Evolutionary conservation across 148 eudicot genomes (phyloP), one percentile per base, ranked within the genome.

Genomic region (Camellia lanceoleosa): DNA sequence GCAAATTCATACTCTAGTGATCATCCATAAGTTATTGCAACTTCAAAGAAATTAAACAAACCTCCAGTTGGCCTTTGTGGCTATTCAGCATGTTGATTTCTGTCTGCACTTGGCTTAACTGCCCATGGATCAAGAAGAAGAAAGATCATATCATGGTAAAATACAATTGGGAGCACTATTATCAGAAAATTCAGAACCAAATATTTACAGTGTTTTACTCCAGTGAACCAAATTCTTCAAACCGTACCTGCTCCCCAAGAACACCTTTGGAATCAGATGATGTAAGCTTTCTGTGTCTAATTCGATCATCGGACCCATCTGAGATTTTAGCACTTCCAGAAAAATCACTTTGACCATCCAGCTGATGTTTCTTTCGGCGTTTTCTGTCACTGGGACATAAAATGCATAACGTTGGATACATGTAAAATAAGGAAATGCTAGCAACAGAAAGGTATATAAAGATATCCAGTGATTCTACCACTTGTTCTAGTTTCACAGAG

Each of bases 21-120:
- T 23, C 60, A 60, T 10, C 59, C 51, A 61, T 10, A 77, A 41
- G 44, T 44, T 4, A 56, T 38, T 42, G 71, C 16, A 64, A 77
- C 18, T 20, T 12, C 60, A 66, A 66, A 63, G 47, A 76, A 80
- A 11, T 42, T 6, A 81, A 83, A 87, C 93, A 23, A 80, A 93
- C 99, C 98, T 92, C 85, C 44, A 92, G 86, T 80, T 89, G 80
- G 7, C 71, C 68, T 83, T 88, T 95, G 80, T 88, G 86, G 82
- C 87, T 82, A 72, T 81, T 84, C 59, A 95, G 89, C 80, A 80
- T 67, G 52, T 87, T 83, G 69, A 95, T 82, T 68, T 93, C 98
- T 79, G 82, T 79, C n/a, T 79, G 91, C 55, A 88, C 83, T 81
- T 86, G 89, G 85, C 84, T 89, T 67, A 92, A 82, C 99, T 93